These are phyloP conservation scores for Phlebiopsis gigantea DNA, from an alignment of 768 basidiomycete species.

Conservation along the genomic window DNA sequence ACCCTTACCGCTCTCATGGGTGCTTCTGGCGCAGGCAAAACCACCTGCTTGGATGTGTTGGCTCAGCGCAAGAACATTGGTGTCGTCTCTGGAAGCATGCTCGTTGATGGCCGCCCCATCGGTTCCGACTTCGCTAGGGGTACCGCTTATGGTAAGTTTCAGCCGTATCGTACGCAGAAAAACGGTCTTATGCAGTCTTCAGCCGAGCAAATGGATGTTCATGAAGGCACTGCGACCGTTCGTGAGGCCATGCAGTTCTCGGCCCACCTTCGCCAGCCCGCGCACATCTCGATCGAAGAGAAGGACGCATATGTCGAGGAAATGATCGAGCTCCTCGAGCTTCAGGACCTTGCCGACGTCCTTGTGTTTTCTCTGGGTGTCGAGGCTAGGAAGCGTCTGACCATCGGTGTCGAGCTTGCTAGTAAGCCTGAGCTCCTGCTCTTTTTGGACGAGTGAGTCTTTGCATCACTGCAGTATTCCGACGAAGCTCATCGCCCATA, in stretches of 20 bases:
- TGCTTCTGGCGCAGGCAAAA: conserved; percentile 76
- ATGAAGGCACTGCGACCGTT: conserved; percentile 78
- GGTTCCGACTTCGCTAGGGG: conserved; percentile 54
- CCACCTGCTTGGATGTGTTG: conserved; percentile 69
- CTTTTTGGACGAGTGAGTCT: conserved; percentile 41
- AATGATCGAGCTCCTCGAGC: conserved; percentile 77
- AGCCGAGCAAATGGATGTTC: conserved; percentile 84
- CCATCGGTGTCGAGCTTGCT: conserved; percentile 89
- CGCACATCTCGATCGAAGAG: conserved; percentile 57
- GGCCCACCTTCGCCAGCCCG: conserved; percentile 78
- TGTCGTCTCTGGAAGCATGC: conserved; percentile 54
- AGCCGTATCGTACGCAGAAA: conserved; percentile 19
- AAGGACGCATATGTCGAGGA: conserved; percentile 79
- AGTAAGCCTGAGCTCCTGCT: conserved; percentile 78
- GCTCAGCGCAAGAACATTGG: conserved; percentile 72
- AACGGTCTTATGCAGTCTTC: conserved; percentile 18
- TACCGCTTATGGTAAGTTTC: conserved; percentile 65
- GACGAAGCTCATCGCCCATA: conserved; percentile 19
- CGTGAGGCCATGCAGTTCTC: conserved; percentile 84
- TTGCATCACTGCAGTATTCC: neutral
- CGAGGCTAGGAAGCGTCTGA: conserved; percentile 78
- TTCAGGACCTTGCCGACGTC: conserved; percentile 81
- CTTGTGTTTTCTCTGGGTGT: conserved; percentile 65
- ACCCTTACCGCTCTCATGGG: conserved; percentile 90
- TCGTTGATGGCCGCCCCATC: conserved; percentile 62